These are phyloP conservation scores for Aspergillus quadricinctus DNA, from an alignment of 2,329 filamentous ascomycete genomes.

Conservation along the genomic window DNA sequence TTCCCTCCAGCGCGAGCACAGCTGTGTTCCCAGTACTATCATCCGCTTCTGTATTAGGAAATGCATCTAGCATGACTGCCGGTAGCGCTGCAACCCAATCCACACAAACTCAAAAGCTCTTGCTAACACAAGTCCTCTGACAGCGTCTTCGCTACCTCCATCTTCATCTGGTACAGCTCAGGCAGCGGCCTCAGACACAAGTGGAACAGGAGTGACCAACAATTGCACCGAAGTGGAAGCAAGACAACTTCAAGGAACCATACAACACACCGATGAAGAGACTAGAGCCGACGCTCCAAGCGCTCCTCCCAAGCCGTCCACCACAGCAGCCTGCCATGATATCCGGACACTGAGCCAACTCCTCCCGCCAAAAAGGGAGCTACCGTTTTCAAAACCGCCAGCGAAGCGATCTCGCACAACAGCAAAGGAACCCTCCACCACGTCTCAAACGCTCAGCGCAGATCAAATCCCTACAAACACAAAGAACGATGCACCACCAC, in stretches of 20 bases:
- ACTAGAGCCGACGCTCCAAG: background rate
- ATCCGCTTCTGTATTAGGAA: background rate
- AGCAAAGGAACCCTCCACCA: background rate
- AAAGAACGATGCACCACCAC: background rate
- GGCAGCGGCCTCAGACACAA: background rate
- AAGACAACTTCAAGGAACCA: background rate
- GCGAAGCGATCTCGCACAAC: constrained; percentile 14
- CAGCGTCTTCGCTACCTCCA: background rate
- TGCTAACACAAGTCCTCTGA: background rate
- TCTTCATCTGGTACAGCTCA: background rate
- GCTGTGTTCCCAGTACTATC: constrained; percentile 2
- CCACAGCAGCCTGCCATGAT: constrained; percentile 25
- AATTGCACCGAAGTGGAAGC: background rate
- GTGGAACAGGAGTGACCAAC: background rate
- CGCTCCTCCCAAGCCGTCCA: constrained; percentile 17
- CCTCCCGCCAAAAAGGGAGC: constrained; percentile 40
- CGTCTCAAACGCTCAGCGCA: background rate
- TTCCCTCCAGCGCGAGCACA: constrained; percentile 5
- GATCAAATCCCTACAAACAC: constrained; percentile 1
- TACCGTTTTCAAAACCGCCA: constrained; percentile 36
- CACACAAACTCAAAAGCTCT: background rate
- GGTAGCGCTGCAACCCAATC: background rate
- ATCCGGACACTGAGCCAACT: constrained; percentile 27
- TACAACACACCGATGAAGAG: background rate
- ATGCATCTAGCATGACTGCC: background rate